Conservation (phyloP, 2,329 filamentous ascomycete species). For the Dothideomycetidae sp. region DNA sequence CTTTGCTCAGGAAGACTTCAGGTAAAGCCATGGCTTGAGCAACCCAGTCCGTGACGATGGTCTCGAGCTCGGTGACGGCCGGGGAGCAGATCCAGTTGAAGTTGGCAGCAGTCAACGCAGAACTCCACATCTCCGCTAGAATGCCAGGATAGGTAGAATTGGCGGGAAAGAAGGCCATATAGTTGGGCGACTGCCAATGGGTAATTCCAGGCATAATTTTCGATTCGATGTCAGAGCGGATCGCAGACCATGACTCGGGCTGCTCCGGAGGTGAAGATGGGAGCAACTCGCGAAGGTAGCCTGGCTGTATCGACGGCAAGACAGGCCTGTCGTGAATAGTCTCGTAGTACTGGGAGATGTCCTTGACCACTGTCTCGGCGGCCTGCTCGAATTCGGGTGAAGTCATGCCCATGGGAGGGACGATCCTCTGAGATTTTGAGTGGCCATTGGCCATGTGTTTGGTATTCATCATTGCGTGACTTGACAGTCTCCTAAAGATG, state of each 20-base stretch:
- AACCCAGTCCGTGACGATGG: slow-evolving; percentile 83
- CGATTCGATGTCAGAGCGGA: slow-evolving; percentile 67
- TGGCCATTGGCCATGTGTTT: not conserved
- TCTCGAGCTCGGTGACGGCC: slow-evolving; percentile 85
- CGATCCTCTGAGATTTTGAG: slow-evolving; percentile 10
- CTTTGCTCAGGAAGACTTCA: slow-evolving; percentile 56
- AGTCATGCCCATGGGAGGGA: slow-evolving; percentile 48
- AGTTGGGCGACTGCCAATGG: slow-evolving; percentile 88
- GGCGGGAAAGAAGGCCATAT: slow-evolving; percentile 91
- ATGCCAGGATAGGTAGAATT: slow-evolving; percentile 70
- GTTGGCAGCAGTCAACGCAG: slow-evolving; percentile 74
- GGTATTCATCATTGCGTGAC: not conserved
- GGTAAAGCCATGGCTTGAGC: slow-evolving; percentile 63
- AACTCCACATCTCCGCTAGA: slow-evolving; percentile 82
- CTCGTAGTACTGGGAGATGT: slow-evolving; percentile 77
- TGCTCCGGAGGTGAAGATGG: slow-evolving; percentile 50
- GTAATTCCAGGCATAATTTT: slow-evolving; percentile 88
- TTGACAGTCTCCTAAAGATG: too few relatives aligned
- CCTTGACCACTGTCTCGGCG: slow-evolving; percentile 64
- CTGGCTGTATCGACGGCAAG: slow-evolving; percentile 63
- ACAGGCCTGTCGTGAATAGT: slow-evolving; percentile 56
- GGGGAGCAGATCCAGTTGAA: slow-evolving; percentile 98
- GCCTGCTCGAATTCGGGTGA: slow-evolving; percentile 62
- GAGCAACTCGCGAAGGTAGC: slow-evolving; percentile 70
- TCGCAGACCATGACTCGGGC: slow-evolving; percentile 61